These are phyloP conservation scores for Micractinium conductrix DNA, from an alignment of 139 green algal genomes.

Conservation along the genomic window DNA sequence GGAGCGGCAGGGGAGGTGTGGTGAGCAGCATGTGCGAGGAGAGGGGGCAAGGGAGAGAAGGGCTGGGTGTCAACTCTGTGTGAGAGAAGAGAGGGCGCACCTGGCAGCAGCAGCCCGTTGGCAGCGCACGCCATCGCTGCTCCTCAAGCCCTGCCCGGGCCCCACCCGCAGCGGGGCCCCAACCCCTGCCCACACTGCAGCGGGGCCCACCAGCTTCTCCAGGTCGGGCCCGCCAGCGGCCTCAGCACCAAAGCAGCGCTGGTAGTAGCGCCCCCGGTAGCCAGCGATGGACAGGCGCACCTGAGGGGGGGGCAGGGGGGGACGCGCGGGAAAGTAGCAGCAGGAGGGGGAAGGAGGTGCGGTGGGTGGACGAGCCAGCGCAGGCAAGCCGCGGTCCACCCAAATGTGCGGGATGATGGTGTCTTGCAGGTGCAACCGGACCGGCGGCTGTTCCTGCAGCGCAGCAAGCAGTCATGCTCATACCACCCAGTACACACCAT, in stretches of 20 bases:
- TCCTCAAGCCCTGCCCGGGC: background rate
- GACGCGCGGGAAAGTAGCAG: background rate
- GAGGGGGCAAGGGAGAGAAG: background rate
- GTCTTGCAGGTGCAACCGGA: too few species aligned
- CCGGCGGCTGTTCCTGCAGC: too few species aligned
- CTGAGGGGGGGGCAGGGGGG: background rate
- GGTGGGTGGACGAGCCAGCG: too few species aligned
- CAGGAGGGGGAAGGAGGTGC: background rate
- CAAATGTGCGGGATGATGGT: too few species aligned
- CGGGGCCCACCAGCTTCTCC: constrained; percentile 54
- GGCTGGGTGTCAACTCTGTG: too few species aligned
- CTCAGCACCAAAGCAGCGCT: constrained; percentile 41
- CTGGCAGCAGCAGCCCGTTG: too few species aligned
- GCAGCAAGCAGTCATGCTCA: too few species aligned
- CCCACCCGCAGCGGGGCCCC: background rate
- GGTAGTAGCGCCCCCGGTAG: constrained; percentile 64
- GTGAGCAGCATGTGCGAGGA: background rate
- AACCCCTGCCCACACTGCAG: background rate
- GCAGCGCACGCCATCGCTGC: too few species aligned
- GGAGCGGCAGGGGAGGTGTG: background rate
- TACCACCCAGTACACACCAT: too few species aligned
- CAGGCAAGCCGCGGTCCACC: too few species aligned
- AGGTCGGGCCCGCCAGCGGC: constrained; percentile 40
- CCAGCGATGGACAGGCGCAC: constrained; percentile 49
- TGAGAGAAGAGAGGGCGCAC: too few species aligned